phyloP scores from a whole-genome alignment of 306 rosid species.

The Trifolium fragiferum region DNA sequence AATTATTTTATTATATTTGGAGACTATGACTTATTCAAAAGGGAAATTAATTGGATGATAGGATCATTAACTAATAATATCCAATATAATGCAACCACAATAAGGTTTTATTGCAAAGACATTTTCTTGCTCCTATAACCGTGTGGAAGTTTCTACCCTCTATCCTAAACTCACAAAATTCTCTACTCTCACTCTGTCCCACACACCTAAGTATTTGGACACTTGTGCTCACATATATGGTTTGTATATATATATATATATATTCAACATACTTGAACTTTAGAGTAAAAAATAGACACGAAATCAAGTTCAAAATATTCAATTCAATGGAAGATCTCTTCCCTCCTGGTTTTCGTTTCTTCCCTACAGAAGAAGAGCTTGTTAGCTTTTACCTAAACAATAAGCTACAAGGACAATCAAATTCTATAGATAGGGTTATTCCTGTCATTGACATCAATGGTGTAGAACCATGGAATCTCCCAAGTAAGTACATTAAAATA shows the following conservation, averaged over 20 bases:
- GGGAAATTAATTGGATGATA: not conserved
- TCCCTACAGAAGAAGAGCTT: constrained; percentile 86
- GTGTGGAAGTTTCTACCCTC: constrained; percentile 57
- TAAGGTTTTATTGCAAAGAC: constrained; percentile 3
- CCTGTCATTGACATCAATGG: constrained; percentile 65
- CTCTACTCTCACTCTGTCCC: constrained; percentile 46
- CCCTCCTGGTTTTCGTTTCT: constrained; percentile 76
- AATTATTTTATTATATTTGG: not conserved
- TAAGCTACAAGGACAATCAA: constrained; percentile 57
- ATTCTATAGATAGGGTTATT: constrained; percentile 55
- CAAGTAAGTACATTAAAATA: constrained; percentile 49
- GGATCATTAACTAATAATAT: not conserved
- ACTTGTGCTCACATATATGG: not conserved
- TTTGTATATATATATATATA: constrained; percentile 1
- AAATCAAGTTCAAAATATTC: not conserved
- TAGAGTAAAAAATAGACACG: not conserved
- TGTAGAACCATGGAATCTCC: constrained; percentile 79
- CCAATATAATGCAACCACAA: not conserved
- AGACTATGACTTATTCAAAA: constrained; percentile 63
- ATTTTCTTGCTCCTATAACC: constrained; percentile 49
- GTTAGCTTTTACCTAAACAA: constrained; percentile 69
- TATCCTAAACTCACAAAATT: not conserved
- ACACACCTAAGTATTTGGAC: not conserved
- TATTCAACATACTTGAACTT: constrained; percentile 5
- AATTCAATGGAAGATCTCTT: constrained; percentile 44